Evolutionary conservation across 352 stramenopile species (phyloP).

Genomic region (Pythium oligandrum): DNA sequence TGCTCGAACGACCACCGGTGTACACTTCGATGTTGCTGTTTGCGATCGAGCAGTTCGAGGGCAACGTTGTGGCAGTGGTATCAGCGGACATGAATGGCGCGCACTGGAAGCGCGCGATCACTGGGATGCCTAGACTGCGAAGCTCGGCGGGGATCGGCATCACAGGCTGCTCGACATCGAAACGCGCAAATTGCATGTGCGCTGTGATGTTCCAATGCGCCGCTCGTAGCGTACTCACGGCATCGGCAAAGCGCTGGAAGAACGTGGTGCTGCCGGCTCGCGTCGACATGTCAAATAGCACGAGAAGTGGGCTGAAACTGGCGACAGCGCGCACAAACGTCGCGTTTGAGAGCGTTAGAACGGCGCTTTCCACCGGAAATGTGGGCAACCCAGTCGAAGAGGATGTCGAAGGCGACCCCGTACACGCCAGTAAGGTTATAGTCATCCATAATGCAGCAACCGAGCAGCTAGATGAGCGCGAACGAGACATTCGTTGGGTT

Average conservation of each 20-base stretch:
- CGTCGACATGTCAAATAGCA: constrained; percentile 33
- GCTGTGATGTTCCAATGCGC: constrained; percentile 10
- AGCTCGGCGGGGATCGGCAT: constrained; percentile 11
- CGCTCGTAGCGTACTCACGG: constrained; percentile 19
- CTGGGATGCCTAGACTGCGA: constrained; percentile 23
- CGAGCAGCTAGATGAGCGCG: too few relatives aligned
- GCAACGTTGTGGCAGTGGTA: too few relatives aligned
- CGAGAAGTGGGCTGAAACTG: constrained; percentile 28
- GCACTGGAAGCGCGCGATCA: constrained; percentile 29
- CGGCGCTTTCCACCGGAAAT: constrained; percentile 19
- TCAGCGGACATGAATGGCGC: not conserved
- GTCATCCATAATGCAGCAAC: too few relatives aligned
- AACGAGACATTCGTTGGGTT: too few relatives aligned
- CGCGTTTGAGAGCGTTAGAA: constrained; percentile 26
- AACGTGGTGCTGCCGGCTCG: constrained; percentile 26
- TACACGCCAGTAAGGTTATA: too few relatives aligned
- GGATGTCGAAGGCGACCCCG: not conserved
- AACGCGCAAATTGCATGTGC: constrained; percentile 19
- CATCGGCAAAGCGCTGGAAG: constrained; percentile 26
- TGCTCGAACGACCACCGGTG: constrained; percentile 26
- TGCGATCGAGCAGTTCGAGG: constrained; percentile 9
- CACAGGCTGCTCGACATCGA: constrained; percentile 20
- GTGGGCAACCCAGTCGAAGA: not conserved
- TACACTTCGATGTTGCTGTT: constrained; percentile 21
- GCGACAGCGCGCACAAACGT: constrained; percentile 13